Conservation (phyloP, 805 yeast genomes). For the Metschnikowia similis region DNA sequence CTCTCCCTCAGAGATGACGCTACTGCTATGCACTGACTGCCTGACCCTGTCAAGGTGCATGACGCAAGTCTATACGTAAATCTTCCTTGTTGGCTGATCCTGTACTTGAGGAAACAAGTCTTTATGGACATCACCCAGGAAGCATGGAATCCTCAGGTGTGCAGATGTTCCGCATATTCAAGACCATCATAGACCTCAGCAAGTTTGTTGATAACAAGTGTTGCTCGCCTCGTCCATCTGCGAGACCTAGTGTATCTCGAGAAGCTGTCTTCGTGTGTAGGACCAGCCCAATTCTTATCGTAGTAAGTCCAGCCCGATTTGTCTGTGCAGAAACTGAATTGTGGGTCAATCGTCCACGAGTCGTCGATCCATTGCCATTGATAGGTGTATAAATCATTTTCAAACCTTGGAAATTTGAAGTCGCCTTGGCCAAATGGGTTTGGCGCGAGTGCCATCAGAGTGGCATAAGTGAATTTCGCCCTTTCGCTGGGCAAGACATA, state of each 20-base stretch:
- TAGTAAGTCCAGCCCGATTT: constrained; percentile 53
- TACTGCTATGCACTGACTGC: too few relatives aligned
- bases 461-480: constrained; percentile 43
- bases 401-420: constrained; percentile 45
- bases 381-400: constrained; percentile 33
- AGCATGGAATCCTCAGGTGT: too few relatives aligned
- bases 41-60: too few relatives aligned
- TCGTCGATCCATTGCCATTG: constrained; percentile 59
- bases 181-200: constrained; percentile 9
- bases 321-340: constrained; percentile 32
- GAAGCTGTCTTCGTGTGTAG: constrained; percentile 40
- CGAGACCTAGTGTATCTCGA: constrained; percentile 50
- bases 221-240: constrained; percentile 48
- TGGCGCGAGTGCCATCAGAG: constrained; percentile 28
- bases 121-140: too few relatives aligned
- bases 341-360: constrained; percentile 45
- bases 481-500: constrained; percentile 51
- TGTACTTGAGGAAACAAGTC: too few relatives aligned
- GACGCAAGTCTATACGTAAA: too few relatives aligned
- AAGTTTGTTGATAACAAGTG: constrained; percentile 22
- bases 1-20: too few relatives aligned
- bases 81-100: too few relatives aligned
- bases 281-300: constrained; percentile 48
- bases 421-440: constrained; percentile 15
- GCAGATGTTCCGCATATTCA: too few relatives aligned